Evolutionary conservation across 2,329 filamentous ascomycete species (phyloP).

Genomic region (Hypoxylon sp.): DNA sequence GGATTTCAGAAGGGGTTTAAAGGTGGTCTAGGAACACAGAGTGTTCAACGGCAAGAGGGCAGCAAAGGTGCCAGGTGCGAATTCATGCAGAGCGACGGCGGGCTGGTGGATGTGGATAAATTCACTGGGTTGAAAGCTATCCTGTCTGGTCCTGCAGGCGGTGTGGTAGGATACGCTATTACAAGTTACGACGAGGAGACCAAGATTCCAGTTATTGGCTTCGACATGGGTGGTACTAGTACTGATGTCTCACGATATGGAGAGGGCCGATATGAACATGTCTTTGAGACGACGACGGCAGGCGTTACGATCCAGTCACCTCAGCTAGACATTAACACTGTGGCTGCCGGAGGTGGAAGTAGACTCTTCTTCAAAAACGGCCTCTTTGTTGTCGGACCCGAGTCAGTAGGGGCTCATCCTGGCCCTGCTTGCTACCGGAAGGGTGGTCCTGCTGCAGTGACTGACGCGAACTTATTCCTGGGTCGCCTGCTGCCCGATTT

Average conservation of each 20-base stretch:
- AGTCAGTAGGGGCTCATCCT: constrained; percentile 89
- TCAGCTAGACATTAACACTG: constrained; percentile 94
- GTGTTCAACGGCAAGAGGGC: constrained; percentile 76
- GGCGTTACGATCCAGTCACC: constrained; percentile 95
- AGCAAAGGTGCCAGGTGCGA: constrained; percentile 84
- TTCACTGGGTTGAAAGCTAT: constrained; percentile 91
- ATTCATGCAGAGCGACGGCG: constrained; percentile 93
- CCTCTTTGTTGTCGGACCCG: constrained; percentile 90
- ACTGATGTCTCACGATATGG: constrained; percentile 93
- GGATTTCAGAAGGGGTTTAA: constrained; percentile 86
- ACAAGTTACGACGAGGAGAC: constrained; percentile 90
- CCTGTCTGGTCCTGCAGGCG: constrained; percentile 90
- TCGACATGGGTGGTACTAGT: constrained; percentile 91
- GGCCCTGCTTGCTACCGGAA: constrained; percentile 94
- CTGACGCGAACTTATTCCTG: constrained; percentile 89
- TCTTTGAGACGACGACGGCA: constrained; percentile 93
- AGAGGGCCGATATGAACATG: constrained; percentile 88
- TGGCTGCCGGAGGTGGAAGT: constrained; percentile 90
- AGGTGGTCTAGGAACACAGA: constrained; percentile 82
- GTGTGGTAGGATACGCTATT: constrained; percentile 91
- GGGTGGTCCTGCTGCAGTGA: constrained; percentile 90
- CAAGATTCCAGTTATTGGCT: constrained; percentile 89
- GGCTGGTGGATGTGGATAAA: constrained; percentile 79
- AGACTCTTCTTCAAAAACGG: constrained; percentile 90
- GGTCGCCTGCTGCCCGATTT: constrained; percentile 89